phyloP scores from a whole-genome alignment of 2,329 filamentous ascomycete species.

The Colletotrichum godetiae region DNA sequence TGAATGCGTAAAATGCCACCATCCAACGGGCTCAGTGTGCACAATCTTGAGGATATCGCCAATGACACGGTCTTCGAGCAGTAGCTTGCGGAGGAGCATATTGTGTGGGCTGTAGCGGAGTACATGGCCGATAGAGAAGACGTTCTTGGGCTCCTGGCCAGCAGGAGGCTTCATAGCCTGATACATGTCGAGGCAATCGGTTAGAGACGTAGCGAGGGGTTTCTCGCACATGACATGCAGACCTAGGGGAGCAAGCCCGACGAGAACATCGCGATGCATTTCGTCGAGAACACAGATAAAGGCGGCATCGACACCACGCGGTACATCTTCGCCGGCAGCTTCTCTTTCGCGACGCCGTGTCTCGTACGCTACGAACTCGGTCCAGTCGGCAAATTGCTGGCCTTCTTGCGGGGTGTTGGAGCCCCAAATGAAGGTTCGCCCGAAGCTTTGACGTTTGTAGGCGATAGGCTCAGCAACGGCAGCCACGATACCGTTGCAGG shows the following conservation, averaged over 20 bases:
- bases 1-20: conserved; percentile 94
- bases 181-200: conserved; percentile 83
- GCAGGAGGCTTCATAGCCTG: conserved; percentile 57
- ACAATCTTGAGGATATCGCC: conserved; percentile 88
- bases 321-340: conserved; percentile 59
- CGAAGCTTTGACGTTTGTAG: conserved; percentile 81
- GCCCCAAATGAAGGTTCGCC: conserved; percentile 79
- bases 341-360: conserved; percentile 65
- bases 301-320: conserved; percentile 69
- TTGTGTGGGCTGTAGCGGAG: conserved; percentile 95
- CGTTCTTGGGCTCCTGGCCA: conserved; percentile 41
- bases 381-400: conserved; percentile 80
- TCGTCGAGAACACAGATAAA: conserved; percentile 84
- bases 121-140: conserved; percentile 96
- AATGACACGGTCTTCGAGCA: conserved; percentile 80
- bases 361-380: conserved; percentile 81
- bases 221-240: conserved; percentile 97
- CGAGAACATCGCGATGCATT: conserved; percentile 84
- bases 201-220: conserved; percentile 83
- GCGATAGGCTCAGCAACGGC: conserved; percentile 85
- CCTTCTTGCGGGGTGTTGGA: conserved; percentile 61
- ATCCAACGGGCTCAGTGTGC: conserved; percentile 94
- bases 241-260: conserved; percentile 74
- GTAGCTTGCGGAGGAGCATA: conserved; percentile 80
- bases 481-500: conserved; percentile 75